Evolutionary conservation across 2,329 filamentous ascomycete genomes (phyloP).

Genomic region (Xylaria sp.): DNA sequence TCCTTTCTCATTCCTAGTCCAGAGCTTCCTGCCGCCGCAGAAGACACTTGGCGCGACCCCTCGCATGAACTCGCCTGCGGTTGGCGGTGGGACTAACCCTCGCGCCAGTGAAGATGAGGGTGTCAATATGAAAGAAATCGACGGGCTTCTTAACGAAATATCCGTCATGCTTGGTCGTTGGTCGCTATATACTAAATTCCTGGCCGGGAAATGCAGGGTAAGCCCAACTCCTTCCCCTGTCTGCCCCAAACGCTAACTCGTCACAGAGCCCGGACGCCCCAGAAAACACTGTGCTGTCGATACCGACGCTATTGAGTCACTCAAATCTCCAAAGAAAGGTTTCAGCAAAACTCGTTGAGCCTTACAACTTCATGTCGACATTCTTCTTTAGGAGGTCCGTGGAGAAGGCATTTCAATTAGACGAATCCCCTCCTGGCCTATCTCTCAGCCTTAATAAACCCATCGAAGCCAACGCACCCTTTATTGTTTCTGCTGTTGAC

Average conservation of each 20-base stretch:
- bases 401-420: constrained; percentile 96
- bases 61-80: constrained; percentile 77
- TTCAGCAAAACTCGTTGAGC: constrained; percentile 71
- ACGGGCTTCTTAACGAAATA: constrained; percentile 84
- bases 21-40: constrained; percentile 83
- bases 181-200: constrained; percentile 89
- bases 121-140: constrained; percentile 96
- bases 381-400: constrained; percentile 98
- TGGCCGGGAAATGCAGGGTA: constrained; percentile 85
- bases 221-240: constrained; percentile 36
- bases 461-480: constrained; percentile 79
- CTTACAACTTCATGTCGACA: constrained; percentile 90
- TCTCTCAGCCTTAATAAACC: constrained; percentile 75
- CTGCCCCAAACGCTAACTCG: constrained; percentile 36
- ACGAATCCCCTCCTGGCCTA: constrained; percentile 82
- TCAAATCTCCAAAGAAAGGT: constrained; percentile 85
- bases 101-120: constrained; percentile 84
- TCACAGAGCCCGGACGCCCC: constrained; percentile 57
- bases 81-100: constrained; percentile 57
- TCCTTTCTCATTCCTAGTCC: constrained; percentile 94
- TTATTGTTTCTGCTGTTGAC: constrained; percentile 93
- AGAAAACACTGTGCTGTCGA: constrained; percentile 61
- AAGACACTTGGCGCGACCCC: constrained; percentile 66
- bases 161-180: constrained; percentile 91
- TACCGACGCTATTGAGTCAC: constrained; percentile 77